Evolutionary conservation across 768 basidiomycete genomes (phyloP), one percentile per base, ranked within the genome.

Genomic region (Lentinula edodes): DNA sequence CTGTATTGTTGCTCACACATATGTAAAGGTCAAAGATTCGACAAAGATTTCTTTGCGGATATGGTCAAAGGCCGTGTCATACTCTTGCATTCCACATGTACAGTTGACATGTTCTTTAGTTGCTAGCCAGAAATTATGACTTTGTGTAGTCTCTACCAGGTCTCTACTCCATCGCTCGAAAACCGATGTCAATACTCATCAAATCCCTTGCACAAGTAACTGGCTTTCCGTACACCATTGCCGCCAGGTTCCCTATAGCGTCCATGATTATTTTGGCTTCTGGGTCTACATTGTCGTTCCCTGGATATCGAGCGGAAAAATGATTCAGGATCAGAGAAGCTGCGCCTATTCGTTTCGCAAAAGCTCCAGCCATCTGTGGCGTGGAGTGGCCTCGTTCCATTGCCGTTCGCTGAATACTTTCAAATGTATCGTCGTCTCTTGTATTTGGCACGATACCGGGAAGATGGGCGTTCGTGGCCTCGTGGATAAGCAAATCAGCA

Each of bases 361-460:
- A 95, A 12, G 77, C 76, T 10, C 87, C 94, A 7, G 93, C 95
- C 86, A 94, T 90, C 67, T 92, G 90, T 1, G 94, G 93, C 12
- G 94, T 97, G 5, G 91, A 93, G 72, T 97, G 94, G 0, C 94
- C 95, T 69, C 91, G 82, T 2, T 85, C 86, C 70, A 78, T 88
- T 6, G 91, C 77, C 61, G 85, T 82, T 41, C 73, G 72, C 67
- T 90, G 83, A 6, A 93, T 83, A 13, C 67, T 79, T 66, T 84
- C 80, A 62, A 80, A 80, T 6, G 85, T 88, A 60, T 91, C 90
- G 2, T 69, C 72, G 2, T 74, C 72, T 69, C 89, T 90, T 13
- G 86, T 88, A 32, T 75, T 70, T 6, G 74, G 69, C 64, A 90
- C 87, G 62, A 91, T 71, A 3, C 79, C 82, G 1, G 86, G 87